Evolutionary conservation across 1,284 basidiomycete species (phyloP), one percentile per base, ranked within the genome.

Genomic region (Sporisorium scitamineum): DNA sequence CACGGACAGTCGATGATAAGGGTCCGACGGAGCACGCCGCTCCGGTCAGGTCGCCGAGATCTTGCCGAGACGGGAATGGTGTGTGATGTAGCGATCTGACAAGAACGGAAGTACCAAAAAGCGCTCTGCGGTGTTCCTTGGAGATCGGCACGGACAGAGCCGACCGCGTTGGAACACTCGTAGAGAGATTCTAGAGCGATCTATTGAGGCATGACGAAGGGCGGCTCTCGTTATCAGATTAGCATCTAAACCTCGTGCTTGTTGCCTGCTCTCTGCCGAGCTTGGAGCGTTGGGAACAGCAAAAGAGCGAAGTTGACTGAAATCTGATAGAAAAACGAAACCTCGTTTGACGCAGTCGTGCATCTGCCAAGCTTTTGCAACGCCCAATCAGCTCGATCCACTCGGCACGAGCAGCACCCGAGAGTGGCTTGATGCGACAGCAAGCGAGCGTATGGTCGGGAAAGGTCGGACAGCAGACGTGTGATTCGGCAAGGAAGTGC

Each of bases 261-360:
- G 3, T 18, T 20, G 48, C 22, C 20, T 10, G 48, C 18, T 32
- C 9, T 18, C 20, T 24, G 32, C 13, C 11, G n/a, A 41, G 14
- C 34, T 31, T 8, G 37, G 37, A 39, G 37, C 37, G 37, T 5
- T 42, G 39, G 2, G 37, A 7, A 42, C 20, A 39, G 32, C 29
- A 31, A 26, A 22, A 22, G 32, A 32, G 29, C 18, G 44, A 47
- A 3, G 20, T n/a, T 22, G 20, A 13, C 47, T 13, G 50, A 47
- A 53, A 60, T 60, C 58, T 44, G 58, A 60, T 60, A 53, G n/a
- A n/a, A 53, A 29, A 24, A 51, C 52, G 52, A 60, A 31, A 29
- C 34, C 44, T 20, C 48, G 24, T 42, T 60, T 60, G 58, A 60
- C 58, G 58, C 51, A 60, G 13, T 27, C 58, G 50, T 53, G 58